Conservation (phyloP, 768 basidiomycete species). For the Amanita pseudoporphyria region DNA sequence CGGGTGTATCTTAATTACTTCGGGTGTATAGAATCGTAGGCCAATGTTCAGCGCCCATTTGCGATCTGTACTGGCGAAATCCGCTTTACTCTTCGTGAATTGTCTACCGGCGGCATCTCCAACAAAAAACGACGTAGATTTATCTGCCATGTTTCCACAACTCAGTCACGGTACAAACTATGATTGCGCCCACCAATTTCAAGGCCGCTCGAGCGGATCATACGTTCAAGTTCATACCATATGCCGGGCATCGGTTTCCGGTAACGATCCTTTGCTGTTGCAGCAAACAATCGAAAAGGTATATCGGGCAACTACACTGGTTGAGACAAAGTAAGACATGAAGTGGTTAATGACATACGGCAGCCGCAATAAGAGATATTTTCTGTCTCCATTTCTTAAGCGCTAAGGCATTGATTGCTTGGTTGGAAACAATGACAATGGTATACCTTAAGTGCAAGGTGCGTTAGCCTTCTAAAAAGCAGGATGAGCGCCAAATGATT, state of each 20-base stretch:
- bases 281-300: slow-evolving; percentile 75
- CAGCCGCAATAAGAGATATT: slow-evolving; percentile 54
- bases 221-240: slow-evolving; percentile 62
- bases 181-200: slow-evolving; percentile 45
- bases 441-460: slow-evolving; percentile 31
- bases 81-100: slow-evolving; percentile 20
- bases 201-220: slow-evolving; percentile 48
- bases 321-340: neutral
- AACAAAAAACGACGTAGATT: slow-evolving; percentile 60
- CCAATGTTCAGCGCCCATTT: slow-evolving; percentile 78
- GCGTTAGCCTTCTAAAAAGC: neutral
- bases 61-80: slow-evolving; percentile 76
- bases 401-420: slow-evolving; percentile 39
- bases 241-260: slow-evolving; percentile 87
- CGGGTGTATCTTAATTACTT: slow-evolving; percentile 33
- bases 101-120: slow-evolving; percentile 85
- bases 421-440: slow-evolving; percentile 77
- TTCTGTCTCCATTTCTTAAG: slow-evolving; percentile 71
- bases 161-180: neutral
- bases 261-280: slow-evolving; percentile 61
- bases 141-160: slow-evolving; percentile 36
- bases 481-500: slow-evolving; percentile 12
- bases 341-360: slow-evolving; percentile 28
- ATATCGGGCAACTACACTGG: slow-evolving; percentile 50
- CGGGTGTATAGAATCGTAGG: slow-evolving; percentile 74